Base-by-base conservation (phyloP, 2,329 filamentous ascomycete genomes). In the Chrysoporthe austroafricana region DNA sequence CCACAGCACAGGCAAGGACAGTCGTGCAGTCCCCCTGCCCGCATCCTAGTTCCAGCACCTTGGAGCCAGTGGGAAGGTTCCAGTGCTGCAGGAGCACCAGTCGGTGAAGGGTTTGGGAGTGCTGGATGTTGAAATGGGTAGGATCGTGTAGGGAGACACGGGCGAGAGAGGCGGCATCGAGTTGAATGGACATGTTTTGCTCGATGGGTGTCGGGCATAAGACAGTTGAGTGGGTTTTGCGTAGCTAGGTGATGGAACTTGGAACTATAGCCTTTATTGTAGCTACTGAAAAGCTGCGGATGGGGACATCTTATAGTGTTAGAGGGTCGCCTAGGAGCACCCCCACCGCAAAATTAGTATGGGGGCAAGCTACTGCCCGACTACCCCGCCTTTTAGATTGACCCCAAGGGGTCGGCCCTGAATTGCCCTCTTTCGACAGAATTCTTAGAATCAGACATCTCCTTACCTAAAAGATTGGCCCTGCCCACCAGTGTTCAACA, bases 1-100 rank as follows among this genome's bases (percentile, higher is more conserved):
- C 81, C 1, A 85, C 80, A 26, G 79, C 79, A 71, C 79, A 73
- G 58, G 86, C 86, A 21, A 89, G 80, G 2, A 82, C 83, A 13
- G 82, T 78, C 1, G 87, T 88, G 71, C 82, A 84, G 69, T 85
- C 85, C 1, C 86, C 87, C 71, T 89, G 87, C 0, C 86, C 87
- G 75, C 86, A 88, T 62, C 86, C 86, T 44, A 90, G 74, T 73
- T 89, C 87, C 1, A 89, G 79, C 8, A 88, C 74, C 3, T 78
- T 79, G 42, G 78, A 77, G 68, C 81, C 81, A 0, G 77, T 74
- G 1, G 66, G 26, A 64, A 82, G 77, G 34, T 72, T 70, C 79
- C 79, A 83, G 36, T 71, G 66, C 54, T 77, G 73, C 43, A 79
- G 62, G 14, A 82, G 74, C 3, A 72, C 67, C 39, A 80, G 72